Evolutionary conservation across 306 rosid genomes (phyloP).

Genomic region (Lablab purpureus): DNA sequence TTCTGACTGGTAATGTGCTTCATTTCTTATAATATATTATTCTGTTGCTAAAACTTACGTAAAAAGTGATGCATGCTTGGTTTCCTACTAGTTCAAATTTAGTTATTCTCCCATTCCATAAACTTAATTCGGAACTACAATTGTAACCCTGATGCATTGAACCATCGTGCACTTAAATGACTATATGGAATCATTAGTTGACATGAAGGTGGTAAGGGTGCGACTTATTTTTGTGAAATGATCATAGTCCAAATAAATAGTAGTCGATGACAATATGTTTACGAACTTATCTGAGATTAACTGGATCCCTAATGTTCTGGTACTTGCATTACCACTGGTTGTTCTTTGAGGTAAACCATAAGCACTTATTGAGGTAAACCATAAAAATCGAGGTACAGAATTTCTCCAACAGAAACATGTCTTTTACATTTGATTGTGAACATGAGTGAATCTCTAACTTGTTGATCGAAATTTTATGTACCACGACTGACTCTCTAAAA

Average conservation of each 20-base stretch:
- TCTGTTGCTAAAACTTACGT: not conserved
- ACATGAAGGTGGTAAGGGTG: no score
- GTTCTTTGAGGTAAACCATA: no score
- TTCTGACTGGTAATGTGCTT: slow-evolving; percentile 17
- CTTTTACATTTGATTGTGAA: no score
- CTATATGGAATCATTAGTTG: not conserved
- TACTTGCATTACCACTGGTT: no score
- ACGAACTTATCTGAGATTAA: no score
- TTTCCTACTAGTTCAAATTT: not conserved
- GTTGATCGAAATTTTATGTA: not conserved
- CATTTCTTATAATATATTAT: slow-evolving; percentile 1
- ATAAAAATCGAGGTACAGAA: no score
- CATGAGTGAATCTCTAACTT: not conserved
- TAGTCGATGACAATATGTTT: no score
- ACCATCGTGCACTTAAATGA: not conserved
- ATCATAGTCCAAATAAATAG: no score
- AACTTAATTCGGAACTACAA: slow-evolving; percentile 1
- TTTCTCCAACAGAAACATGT: no score
- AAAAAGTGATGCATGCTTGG: not conserved
- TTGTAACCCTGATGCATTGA: not conserved
- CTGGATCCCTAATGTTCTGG: no score
- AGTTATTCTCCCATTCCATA: not conserved
- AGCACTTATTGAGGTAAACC: no score
- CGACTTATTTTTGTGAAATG: no score
- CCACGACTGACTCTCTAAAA: not conserved